phyloP scores from a whole-genome alignment of 495 filamentous ascomycete species.

The Podospora pseudopauciseta region DNA sequence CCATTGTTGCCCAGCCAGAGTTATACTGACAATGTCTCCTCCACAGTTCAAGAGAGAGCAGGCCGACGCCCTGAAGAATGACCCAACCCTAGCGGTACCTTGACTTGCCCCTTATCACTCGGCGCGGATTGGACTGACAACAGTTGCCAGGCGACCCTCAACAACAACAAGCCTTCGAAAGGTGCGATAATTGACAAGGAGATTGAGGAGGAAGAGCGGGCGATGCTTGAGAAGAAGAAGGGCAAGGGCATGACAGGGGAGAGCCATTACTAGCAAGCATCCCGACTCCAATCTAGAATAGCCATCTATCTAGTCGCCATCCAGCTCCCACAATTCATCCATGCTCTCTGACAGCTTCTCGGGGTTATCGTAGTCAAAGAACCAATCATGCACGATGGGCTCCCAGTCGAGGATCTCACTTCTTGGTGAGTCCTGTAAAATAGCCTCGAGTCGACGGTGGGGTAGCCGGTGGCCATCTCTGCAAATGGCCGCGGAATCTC shows the following conservation, averaged over 20 bases:
- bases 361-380: not conserved
- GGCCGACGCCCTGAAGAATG: slow-evolving; percentile 23
- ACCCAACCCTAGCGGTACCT: slow-evolving; percentile 26
- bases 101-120: not conserved
- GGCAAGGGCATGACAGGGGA: not conserved
- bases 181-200: slow-evolving; percentile 32
- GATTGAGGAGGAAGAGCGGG: slow-evolving; percentile 25
- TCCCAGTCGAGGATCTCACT: not conserved
- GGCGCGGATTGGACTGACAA: not conserved
- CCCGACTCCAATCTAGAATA: no score
- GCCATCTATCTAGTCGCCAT: no score
- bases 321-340: no score
- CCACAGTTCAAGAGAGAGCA: slow-evolving; percentile 10
- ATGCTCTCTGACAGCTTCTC: no score
- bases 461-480: no score
- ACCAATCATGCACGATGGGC: not conserved
- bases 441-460: not conserved
- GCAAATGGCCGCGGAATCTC: no score
- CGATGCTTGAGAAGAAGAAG: slow-evolving; percentile 23
- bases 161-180: slow-evolving; percentile 24
- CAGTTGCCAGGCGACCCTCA: slow-evolving; percentile 17
- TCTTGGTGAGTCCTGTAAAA: not conserved
- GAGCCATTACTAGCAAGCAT: not conserved
- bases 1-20: not conserved
- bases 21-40: not conserved